Evolutionary conservation across 371 early-diverging fungal genomes (phyloP).

Genomic region (Haplosporangium sp.): DNA sequence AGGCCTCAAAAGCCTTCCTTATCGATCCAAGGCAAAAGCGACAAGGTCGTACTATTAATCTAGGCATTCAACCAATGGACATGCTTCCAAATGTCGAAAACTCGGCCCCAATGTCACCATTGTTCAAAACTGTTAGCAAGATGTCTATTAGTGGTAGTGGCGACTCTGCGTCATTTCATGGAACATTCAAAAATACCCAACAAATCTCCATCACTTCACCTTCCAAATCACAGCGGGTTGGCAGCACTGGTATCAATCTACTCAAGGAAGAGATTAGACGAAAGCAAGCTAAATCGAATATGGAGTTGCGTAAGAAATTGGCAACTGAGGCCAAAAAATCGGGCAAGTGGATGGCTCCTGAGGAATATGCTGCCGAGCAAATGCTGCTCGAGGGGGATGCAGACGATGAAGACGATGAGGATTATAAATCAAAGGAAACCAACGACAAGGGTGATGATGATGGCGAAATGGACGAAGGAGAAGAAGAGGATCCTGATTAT

Average conservation of each 20-base stretch:
- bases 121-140: constrained; percentile 35
- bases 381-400: constrained; percentile 27
- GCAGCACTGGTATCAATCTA: constrained; percentile 4
- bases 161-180: background rate
- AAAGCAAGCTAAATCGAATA: constrained; percentile 25
- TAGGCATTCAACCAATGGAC: constrained; percentile 4
- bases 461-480: background rate
- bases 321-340: constrained; percentile 29
- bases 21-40: constrained; percentile 18
- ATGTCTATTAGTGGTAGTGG: constrained; percentile 19
- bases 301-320: constrained; percentile 22
- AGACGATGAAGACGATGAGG: constrained; percentile 9
- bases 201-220: constrained; percentile 9
- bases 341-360: constrained; percentile 34
- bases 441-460: background rate
- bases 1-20: constrained; percentile 16
- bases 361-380: constrained; percentile 40
- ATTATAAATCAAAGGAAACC: background rate
- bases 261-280: constrained; percentile 35
- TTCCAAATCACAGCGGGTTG: constrained; percentile 19
- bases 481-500: background rate
- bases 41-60: background rate
- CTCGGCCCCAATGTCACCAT: constrained; percentile 27
- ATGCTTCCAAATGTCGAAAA: constrained; percentile 11
- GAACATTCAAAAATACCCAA: background rate